phyloP scores from a whole-genome alignment of 306 rosid species.

The Ceratonia siliqua region DNA sequence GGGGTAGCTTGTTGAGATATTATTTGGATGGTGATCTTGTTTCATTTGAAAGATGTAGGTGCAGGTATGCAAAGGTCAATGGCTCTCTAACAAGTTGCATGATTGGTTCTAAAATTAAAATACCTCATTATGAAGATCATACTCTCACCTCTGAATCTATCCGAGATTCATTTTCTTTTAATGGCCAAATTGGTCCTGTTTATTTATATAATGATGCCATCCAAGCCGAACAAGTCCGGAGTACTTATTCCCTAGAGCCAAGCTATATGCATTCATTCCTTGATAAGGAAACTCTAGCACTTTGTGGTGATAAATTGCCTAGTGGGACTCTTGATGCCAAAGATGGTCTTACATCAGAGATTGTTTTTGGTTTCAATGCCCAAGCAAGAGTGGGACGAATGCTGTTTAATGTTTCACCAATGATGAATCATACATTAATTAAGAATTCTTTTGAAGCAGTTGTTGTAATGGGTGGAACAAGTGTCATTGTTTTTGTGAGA shows the following conservation, averaged over 20 bases:
- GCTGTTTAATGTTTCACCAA: constrained; percentile 82
- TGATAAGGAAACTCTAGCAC: constrained; percentile 72
- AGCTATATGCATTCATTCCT: constrained; percentile 93
- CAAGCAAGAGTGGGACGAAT: constrained; percentile 90
- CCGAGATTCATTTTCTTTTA: constrained; percentile 70
- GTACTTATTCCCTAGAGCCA: constrained; percentile 83
- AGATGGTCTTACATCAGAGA: constrained; percentile 82
- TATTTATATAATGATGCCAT: constrained; percentile 81
- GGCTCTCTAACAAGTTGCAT: constrained; percentile 71
- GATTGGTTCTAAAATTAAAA: constrained; percentile 66
- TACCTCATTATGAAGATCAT: constrained; percentile 60
- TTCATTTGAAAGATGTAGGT: constrained; percentile 97
- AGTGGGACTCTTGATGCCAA: constrained; percentile 78
- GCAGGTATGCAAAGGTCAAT: constrained; percentile 81
- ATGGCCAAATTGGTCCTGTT: constrained; percentile 88
- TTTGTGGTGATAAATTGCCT: constrained; percentile 60
- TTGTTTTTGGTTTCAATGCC: constrained; percentile 86
- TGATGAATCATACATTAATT: constrained; percentile 59
- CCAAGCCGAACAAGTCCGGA: constrained; percentile 83
- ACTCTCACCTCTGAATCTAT: constrained; percentile 51
- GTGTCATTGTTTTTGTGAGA: constrained; percentile 74
- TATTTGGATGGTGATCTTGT: too few species aligned
- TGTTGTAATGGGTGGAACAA: constrained; percentile 63
- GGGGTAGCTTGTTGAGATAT: constrained; percentile 87
- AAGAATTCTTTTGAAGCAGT: constrained; percentile 79